phyloP scores from a whole-genome alignment of 495 filamentous ascomycete species.

The Pyrenula aspistea region DNA sequence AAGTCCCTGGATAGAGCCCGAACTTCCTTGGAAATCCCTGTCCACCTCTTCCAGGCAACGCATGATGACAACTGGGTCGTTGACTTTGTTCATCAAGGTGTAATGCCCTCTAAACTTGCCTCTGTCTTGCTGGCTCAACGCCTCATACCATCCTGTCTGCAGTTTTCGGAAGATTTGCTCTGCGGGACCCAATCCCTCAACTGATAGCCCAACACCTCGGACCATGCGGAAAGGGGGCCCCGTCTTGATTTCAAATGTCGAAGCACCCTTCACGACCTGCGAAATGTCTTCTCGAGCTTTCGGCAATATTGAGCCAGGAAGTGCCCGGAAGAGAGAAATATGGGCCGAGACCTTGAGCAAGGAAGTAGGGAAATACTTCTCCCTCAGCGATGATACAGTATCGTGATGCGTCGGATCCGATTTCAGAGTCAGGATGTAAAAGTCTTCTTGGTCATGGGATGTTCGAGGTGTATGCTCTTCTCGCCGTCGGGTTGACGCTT shows the following conservation, averaged over 20 bases:
- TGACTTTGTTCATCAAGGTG: conserved; percentile 20
- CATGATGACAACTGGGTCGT: conserved; percentile 6
- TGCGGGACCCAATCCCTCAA: conserved; percentile 1
- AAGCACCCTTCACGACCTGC: conserved; percentile 1
- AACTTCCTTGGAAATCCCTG: conserved; percentile 3
- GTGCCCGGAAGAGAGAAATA: conserved; percentile 19
- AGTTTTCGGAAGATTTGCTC: conserved; percentile 6
- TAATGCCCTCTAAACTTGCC: conserved; percentile 12
- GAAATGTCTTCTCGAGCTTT: conserved; percentile 7
- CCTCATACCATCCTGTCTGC: conserved; percentile 11
- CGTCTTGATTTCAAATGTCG: conserved; percentile 8
- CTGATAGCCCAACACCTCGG: conserved; percentile 10
- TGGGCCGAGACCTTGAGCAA: conserved; percentile 19
- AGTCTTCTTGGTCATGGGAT: conserved; percentile 1
- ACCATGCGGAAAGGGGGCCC: conserved; percentile 6
- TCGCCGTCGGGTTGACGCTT: no score
- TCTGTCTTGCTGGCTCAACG: conserved; percentile 18
- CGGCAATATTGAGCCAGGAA: conserved; percentile 13
- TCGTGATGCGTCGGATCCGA: conserved; percentile 13
- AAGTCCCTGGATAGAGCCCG: conserved; percentile 12
- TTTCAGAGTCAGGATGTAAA: conserved; percentile 15
- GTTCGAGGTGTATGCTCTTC: conserved; percentile 11
- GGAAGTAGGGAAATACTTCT: conserved; percentile 13
- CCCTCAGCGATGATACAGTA: conserved; percentile 11
- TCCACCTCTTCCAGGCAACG: conserved; percentile 9